These are phyloP conservation scores for Fusarium succisae DNA, from an alignment of 2,329 filamentous ascomycete genomes.

Conservation along the genomic window DNA sequence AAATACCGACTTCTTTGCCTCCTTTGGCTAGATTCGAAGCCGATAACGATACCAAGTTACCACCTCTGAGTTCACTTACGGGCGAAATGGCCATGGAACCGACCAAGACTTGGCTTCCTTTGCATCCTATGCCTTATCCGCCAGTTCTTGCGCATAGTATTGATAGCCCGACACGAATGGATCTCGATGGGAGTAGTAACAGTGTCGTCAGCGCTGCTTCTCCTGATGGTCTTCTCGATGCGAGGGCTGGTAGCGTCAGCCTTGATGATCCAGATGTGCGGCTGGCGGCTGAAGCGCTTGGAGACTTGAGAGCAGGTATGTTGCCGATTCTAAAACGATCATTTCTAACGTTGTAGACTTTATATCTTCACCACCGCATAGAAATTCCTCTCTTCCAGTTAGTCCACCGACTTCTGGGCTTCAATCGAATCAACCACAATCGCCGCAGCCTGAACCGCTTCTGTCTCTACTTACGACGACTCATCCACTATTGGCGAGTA, in stretches of 20 bases:
- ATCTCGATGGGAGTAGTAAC: slow-evolving; percentile 56
- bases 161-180: slow-evolving; percentile 60
- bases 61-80: slow-evolving; percentile 50
- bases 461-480: slow-evolving; percentile 87
- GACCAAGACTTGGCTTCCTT: slow-evolving; percentile 55
- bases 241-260: slow-evolving; percentile 61
- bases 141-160: slow-evolving; percentile 45
- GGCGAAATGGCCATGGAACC: slow-evolving; percentile 42
- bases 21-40: slow-evolving; percentile 36
- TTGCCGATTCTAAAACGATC: neutral
- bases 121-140: slow-evolving; percentile 57
- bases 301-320: slow-evolving; percentile 76
- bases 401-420: slow-evolving; percentile 48
- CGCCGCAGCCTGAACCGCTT: slow-evolving; percentile 77
- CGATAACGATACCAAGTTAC: slow-evolving; percentile 46
- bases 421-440: slow-evolving; percentile 45
- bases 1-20: slow-evolving; percentile 37
- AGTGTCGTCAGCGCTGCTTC: slow-evolving; percentile 55
- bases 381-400: slow-evolving; percentile 53
- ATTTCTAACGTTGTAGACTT: slow-evolving; percentile 61
- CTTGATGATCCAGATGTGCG: slow-evolving; percentile 74
- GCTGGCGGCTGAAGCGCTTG: slow-evolving; percentile 78
- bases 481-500: slow-evolving; percentile 85
- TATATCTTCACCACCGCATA: slow-evolving; percentile 68
- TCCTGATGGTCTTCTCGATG: slow-evolving; percentile 56